Percentiles rank a stretch among this genome's conserved stretches.
These are phyloP conservation scores for Neurospora terricola DNA, from an alignment of 495 filamentous ascomycete genomes.

Conservation along the genomic window DNA sequence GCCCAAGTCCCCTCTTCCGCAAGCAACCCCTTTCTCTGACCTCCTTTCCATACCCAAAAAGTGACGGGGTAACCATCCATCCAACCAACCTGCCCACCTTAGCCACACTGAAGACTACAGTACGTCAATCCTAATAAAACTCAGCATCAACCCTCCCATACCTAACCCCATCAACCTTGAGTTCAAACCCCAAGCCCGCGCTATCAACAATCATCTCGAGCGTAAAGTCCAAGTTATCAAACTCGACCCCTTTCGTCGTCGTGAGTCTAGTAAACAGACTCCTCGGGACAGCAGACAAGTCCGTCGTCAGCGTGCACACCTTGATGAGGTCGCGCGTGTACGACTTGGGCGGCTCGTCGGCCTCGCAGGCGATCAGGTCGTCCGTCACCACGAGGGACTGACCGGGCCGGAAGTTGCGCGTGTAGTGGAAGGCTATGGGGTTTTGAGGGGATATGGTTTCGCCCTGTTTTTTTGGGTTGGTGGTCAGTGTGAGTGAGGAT, in stretches of 20 bases:
- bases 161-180: constrained; percentile 62
- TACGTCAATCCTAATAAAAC: constrained; percentile 50
- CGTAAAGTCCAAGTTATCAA: constrained; percentile 65
- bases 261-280: constrained; percentile 55
- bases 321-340: constrained; percentile 48
- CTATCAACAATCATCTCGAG: constrained; percentile 68
- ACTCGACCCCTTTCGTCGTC: constrained; percentile 63
- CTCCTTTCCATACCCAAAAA: not conserved
- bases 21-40: not conserved
- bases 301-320: constrained; percentile 69
- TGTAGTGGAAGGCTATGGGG: constrained; percentile 68
- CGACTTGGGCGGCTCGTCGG: constrained; percentile 49
- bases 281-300: constrained; percentile 58
- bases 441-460: constrained; percentile 56
- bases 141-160: constrained; percentile 65
- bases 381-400: constrained; percentile 60
- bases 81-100: not conserved
- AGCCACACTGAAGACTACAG: no score
- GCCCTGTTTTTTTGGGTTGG: constrained; percentile 40
- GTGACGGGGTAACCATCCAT: not conserved
- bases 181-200: constrained; percentile 58
- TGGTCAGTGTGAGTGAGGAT: not conserved
- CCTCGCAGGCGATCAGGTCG: constrained; percentile 61
- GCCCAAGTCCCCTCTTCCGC: not conserved
- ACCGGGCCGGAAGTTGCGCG: constrained; percentile 61